Evolutionary conservation across 495 filamentous ascomycete species (phyloP).

Genomic region (Aspergillus carlsbadensis): DNA sequence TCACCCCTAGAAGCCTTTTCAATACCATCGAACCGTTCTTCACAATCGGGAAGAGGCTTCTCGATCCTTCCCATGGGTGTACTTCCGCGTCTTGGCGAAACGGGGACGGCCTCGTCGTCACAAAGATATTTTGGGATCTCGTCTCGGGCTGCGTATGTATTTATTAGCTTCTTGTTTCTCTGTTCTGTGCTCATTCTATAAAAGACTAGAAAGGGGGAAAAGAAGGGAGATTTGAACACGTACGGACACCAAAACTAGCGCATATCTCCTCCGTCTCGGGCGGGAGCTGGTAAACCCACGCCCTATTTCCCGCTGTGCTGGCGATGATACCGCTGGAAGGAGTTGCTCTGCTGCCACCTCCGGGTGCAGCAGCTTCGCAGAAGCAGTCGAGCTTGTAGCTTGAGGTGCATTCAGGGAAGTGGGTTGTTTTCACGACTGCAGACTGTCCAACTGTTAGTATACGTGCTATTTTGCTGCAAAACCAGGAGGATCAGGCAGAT

Average conservation of each 20-base stretch:
- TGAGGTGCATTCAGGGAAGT: slow-evolving; percentile 10
- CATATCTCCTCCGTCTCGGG: slow-evolving; percentile 4
- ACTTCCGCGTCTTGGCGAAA: slow-evolving; percentile 11
- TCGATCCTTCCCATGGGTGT: slow-evolving; percentile 8
- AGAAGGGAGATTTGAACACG: not conserved
- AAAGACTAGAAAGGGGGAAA: not conserved
- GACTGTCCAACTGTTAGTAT: slow-evolving; percentile 8
- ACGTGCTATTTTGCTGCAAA: not conserved
- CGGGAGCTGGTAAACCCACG: not conserved
- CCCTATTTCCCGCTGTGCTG: too few species aligned
- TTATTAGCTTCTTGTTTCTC: not conserved
- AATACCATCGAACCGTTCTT: too few species aligned
- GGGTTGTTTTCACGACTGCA: slow-evolving; percentile 6
- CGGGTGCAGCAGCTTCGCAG: slow-evolving; percentile 4
- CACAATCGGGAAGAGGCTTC: not conserved
- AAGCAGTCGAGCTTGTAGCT: slow-evolving; percentile 16
- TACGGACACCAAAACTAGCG: slow-evolving; percentile 15
- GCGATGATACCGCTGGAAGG: too few species aligned
- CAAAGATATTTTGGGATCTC: slow-evolving; percentile 14
- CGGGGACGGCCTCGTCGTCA: slow-evolving; percentile 8
- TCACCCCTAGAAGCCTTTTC: too few species aligned
- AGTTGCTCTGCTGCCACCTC: not conserved
- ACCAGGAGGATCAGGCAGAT: not conserved
- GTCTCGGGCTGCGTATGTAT: not conserved
- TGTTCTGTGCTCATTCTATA: not conserved